These are phyloP conservation scores for Paratinospora sagittata DNA, from an alignment of 164 flowering plant species.

Conservation along the genomic window DNA sequence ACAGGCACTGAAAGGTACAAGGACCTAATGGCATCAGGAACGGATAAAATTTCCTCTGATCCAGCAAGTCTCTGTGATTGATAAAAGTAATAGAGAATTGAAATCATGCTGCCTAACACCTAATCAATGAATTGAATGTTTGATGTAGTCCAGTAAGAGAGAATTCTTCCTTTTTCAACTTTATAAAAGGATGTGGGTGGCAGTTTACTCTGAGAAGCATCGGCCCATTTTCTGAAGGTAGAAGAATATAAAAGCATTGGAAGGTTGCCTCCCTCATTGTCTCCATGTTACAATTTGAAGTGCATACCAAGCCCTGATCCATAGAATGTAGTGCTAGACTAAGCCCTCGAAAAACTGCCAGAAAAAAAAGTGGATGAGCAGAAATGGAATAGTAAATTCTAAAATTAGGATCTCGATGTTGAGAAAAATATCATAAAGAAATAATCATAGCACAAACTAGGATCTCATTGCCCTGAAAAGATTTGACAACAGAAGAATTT, in stretches of 20 bases:
- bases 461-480: neutral
- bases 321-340: constrained; percentile 50
- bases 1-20: constrained; percentile 25
- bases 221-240: constrained; percentile 72
- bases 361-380: neutral
- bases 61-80: constrained; percentile 68
- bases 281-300: constrained; percentile 56
- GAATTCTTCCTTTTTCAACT: neutral
- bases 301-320: constrained; percentile 78
- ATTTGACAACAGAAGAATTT: neutral
- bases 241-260: constrained; percentile 66
- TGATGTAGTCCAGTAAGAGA: neutral
- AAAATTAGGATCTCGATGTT: constrained; percentile 2
- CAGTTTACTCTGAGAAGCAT: constrained; percentile 74
- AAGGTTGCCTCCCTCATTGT: constrained; percentile 47
- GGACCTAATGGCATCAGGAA: constrained; percentile 35
- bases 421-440: neutral
- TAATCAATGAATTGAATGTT: neutral
- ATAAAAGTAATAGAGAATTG: neutral
- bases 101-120: neutral
- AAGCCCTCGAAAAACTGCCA: constrained; percentile 65
- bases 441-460: neutral
- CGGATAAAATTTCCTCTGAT: constrained; percentile 63
- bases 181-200: neutral
- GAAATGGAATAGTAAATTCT: constrained; percentile 2